Evolutionary conservation across 2,329 filamentous ascomycete genomes (phyloP), one percentile per base, ranked within the genome.

Genomic region (Dendryphion nanum): DNA sequence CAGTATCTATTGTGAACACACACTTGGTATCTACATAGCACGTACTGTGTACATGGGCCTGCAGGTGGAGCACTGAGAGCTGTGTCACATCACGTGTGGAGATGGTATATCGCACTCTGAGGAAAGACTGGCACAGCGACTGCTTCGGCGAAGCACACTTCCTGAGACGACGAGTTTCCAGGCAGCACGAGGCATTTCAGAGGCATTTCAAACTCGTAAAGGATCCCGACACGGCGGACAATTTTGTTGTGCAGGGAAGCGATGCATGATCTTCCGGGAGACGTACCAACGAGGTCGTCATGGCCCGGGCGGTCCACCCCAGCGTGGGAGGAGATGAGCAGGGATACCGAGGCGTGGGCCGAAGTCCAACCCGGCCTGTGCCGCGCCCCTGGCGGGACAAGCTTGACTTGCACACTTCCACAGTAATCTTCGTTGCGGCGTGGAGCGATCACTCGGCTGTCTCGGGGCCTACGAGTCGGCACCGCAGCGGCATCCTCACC

Each of bases 211-310:
- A 29, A 37, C n/a, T n/a, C n/a, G n/a, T n/a, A 35, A 40, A 42
- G 30, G 24, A 44, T 33, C 41, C 44, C 43, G 42, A 42, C 38
- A 35, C 40, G 41, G 40, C 48, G 48, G 48, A 44, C 44, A 47
- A 45, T 48, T 48, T 55, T 12, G 42, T 41, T 47, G 45, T 41
- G 23, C 53, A 50, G 45, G 48, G 47, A 53, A 49, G 42, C 47
- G 36, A n/a, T 53, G 52, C 57, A 59, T 63, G 56, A 64, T 63
- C 58, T 61, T 46, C 59, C 59, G 54, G 57, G 51, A 52, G 49
- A 52, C 44, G 42, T 30, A 45, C 23, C 10, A 26, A 8, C 10
- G 50, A 40, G 40, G 39, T 44, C 42, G 44, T 33, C 47, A 41
- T 47, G 48, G 44, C 53, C 45, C 51, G 41, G 45, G 48, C 47